These are phyloP conservation scores for Saccharomyces hybrid DNA, from an alignment of 1,139 yeast species.

Conservation along the genomic window DNA sequence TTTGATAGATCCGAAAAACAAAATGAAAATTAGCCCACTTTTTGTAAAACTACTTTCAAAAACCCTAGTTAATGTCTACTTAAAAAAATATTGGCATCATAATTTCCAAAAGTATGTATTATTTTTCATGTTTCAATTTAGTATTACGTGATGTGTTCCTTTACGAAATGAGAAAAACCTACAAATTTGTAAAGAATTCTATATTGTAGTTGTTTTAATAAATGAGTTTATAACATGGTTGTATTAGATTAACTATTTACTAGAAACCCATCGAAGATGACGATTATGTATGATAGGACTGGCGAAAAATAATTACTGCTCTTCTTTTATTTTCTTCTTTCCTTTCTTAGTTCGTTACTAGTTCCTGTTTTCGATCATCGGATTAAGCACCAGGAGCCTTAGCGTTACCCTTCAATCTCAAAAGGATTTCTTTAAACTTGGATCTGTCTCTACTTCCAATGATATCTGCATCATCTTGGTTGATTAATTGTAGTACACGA, in stretches of 20 bases:
- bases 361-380: neutral
- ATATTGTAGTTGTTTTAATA: neutral
- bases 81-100: neutral
- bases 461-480: slow-evolving; percentile 36
- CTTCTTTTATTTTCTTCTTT: neutral
- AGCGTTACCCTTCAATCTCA: slow-evolving; percentile 59
- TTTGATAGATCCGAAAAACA: neutral
- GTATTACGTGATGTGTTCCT: neutral
- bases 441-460: slow-evolving; percentile 57
- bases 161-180: neutral
- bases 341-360: neutral
- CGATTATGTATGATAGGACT: neutral
- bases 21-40: neutral
- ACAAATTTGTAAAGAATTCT: neutral
- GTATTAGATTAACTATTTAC: neutral
- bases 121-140: neutral
- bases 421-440: slow-evolving; percentile 17
- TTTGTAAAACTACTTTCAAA: no score
- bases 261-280: neutral
- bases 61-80: neutral
- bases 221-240: neutral
- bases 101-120: neutral
- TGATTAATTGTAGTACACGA: slow-evolving; percentile 53
- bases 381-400: slow-evolving; percentile 64
- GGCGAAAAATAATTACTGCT: neutral